Evolutionary conservation across 768 basidiomycete species (phyloP), one percentile per base, ranked within the genome.

Genomic region (Xerocomus spinulosus): DNA sequence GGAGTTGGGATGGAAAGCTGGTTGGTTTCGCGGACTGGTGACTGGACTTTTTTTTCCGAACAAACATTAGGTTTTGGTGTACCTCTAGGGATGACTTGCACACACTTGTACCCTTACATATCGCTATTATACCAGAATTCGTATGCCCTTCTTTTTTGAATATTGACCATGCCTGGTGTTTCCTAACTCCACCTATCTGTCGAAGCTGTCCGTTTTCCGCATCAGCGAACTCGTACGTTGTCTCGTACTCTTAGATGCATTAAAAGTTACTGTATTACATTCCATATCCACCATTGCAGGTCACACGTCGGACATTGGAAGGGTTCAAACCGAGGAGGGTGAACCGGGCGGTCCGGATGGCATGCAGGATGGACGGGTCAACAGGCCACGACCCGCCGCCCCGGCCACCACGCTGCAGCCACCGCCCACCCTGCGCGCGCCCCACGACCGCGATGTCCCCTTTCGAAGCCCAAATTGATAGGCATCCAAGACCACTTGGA

Each of bases 1-100:
- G 76, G 76, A 64, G 59, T 33, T 78, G 76, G 76, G 64, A 77
- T 32, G 75, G 76, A 12, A 76, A 70, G 52, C 48, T 78, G 48
- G 61, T 58, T 20, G 76, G 77, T 5, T 78, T 77, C 54, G 49
- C 64, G n/a, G 76, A 76, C 48, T 77, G 73, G 72, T 76, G 40
- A 64, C 10, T 6, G 26, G 39, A 39, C 38, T 8, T n/a, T 26
- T n/a, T n/a, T n/a, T n/a, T n/a, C n/a, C n/a, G n/a, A n/a, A n/a
- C n/a, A n/a, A n/a, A 34, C 17, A 28, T 18, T 28, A 18, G 40
- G 20, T 28, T 42, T 28, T 24, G 12, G 10, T 20, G 28, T 17
- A 17, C n/a, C 24, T n/a, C 13, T 39, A 39, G 39, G 25, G 17
- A 18, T n/a, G 7, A 7, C 10, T 9, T 40, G 33, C 17, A 26